These are phyloP conservation scores for Umbellularia californica DNA, from an alignment of 164 flowering plant genomes.

Conservation along the genomic window DNA sequence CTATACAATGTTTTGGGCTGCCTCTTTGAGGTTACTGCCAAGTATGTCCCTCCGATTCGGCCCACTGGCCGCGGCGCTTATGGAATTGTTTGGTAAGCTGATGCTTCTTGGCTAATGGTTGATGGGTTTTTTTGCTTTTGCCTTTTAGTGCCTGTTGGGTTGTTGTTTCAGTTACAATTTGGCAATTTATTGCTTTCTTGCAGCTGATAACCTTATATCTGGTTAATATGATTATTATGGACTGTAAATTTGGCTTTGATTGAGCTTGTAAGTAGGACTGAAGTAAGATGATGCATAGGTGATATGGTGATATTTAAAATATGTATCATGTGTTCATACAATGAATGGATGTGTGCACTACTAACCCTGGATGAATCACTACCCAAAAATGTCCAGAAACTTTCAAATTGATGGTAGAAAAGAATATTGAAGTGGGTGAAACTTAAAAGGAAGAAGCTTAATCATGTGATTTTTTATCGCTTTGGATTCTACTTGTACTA, in stretches of 20 bases:
- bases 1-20: conserved; percentile 55
- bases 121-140: neutral
- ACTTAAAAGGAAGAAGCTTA: too few relatives aligned
- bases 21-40: conserved; percentile 55
- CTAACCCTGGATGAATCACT: too few relatives aligned
- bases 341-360: neutral
- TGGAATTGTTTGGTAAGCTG: conserved; percentile 63
- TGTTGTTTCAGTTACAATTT: neutral
- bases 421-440: too few relatives aligned
- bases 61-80: conserved; percentile 77
- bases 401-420: too few relatives aligned
- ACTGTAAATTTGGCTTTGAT: too few relatives aligned
- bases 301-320: neutral
- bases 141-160: neutral
- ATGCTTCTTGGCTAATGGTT: neutral
- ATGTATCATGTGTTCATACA: neutral
- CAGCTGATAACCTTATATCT: too few relatives aligned
- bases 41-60: conserved; percentile 60
- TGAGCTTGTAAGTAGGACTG: neutral
- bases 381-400: too few relatives aligned
- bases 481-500: too few relatives aligned
- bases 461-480: too few relatives aligned
- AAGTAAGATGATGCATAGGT: neutral
- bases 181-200: too few relatives aligned
- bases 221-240: too few relatives aligned